Percentiles rank a stretch among this genome's conserved stretches.
These are phyloP conservation scores for Colletotrichum sublineola DNA, from an alignment of 2,329 filamentous ascomycete genomes.

Conservation along the genomic window DNA sequence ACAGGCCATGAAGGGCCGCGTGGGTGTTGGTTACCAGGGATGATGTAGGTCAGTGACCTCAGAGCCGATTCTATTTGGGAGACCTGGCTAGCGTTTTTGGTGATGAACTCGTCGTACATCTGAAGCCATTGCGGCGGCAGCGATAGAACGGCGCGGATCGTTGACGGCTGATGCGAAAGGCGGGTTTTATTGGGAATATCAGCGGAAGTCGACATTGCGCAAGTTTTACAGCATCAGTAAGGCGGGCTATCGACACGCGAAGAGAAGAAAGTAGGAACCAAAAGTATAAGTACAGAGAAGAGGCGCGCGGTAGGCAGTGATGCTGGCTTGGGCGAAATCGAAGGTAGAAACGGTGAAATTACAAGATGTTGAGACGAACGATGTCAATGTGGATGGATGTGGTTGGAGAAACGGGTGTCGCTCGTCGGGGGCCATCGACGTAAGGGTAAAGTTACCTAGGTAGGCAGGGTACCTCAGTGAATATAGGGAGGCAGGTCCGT, in stretches of 20 bases:
- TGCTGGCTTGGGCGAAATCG: not conserved
- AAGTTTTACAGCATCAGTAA: conserved; percentile 14
- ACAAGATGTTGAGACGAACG: conserved; percentile 1
- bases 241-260: conserved; percentile 2
- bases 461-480: not conserved
- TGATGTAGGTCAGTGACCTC: conserved; percentile 94
- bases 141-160: conserved; percentile 58
- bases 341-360: not conserved
- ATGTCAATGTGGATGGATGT: conserved; percentile 1
- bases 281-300: not conserved
- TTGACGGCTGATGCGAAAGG: conserved; percentile 32
- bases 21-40: conserved; percentile 73
- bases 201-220: conserved; percentile 41
- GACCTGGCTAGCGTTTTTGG: conserved; percentile 92
- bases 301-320: conserved; percentile 1
- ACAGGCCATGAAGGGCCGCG: not conserved
- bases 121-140: conserved; percentile 75
- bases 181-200: conserved; percentile 40
- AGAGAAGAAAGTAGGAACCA: not conserved
- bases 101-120: conserved; percentile 90
- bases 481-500: not conserved
- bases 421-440: conserved; percentile 6
- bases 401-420: conserved; percentile 4
- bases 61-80: conserved; percentile 95
- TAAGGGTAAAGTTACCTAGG: not conserved